Evolutionary conservation across 1,284 basidiomycete species (phyloP), one percentile per base, ranked within the genome.

Genomic region (Trametes sp.): DNA sequence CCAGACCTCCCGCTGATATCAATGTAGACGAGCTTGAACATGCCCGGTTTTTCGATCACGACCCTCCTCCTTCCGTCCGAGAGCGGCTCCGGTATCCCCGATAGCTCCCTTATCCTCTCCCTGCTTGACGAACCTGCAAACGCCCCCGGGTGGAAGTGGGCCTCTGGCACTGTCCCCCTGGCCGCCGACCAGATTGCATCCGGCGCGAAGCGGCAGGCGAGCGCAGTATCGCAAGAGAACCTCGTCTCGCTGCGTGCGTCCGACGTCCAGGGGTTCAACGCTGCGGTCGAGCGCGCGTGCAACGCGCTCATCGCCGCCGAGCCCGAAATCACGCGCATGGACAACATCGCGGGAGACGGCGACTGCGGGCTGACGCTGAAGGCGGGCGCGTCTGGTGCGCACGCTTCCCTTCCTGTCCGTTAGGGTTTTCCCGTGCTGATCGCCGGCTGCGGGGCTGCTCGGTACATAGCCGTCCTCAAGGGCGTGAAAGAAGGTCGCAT

Each of bases 41-140:
- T 98, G 92, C 94, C 95, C 33, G 96, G 96, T 2, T 96, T 98
- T 78, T 96, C 94, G 6, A 79, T 98, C 64, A 94, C 96, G 0
- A 82, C 96, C 13, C 83, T 98, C 14, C 86, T 95, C 29, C 87
- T 98, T 8, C 93, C 95, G 10, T 75, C 73, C 38, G 80, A 82
- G 48, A 68, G 72, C 16, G 61, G 71, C 46, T 41, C 60, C 7
- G 69, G 72, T 2, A 77, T 83, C 52, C 76, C 82, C 5, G 64
- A 77, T 4, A 76, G 81, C n/a, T 59, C 67, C 26, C 69, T 84
- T 16, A 77, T 97, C 62, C 83, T 98, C 31, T 84, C 87, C 16
- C 84, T 93, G 19, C 82, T 98, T 29, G 96, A 98, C 70, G 89
- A 89, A 19, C 83, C 83, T 11, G 82, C 91, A 2, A 80, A 87